Conservation (phyloP, 768 basidiomycete species). For the Russula compacta region DNA sequence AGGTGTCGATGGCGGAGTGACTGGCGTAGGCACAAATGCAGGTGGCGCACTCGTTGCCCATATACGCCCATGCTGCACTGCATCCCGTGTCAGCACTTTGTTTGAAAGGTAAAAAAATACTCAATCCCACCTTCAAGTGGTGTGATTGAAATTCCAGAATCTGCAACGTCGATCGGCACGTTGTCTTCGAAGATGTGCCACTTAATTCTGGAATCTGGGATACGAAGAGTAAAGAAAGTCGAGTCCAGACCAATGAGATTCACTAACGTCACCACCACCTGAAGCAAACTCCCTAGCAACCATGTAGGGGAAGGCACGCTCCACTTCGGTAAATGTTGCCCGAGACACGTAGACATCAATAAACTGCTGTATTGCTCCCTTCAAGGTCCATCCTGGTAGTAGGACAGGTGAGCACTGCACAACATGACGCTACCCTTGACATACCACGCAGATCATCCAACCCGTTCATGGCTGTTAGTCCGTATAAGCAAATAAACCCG, state of each 20-base stretch:
- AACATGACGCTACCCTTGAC: slow-evolving; percentile 16
- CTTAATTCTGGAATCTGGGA: slow-evolving; percentile 62
- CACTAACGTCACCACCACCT: slow-evolving; percentile 66
- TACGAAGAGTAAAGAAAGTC: slow-evolving; percentile 1
- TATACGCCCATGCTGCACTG: slow-evolving; percentile 64
- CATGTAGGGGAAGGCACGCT: slow-evolving; percentile 73
- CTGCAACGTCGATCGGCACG: slow-evolving; percentile 55
- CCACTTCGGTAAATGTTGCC: slow-evolving; percentile 56
- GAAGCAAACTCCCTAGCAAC: slow-evolving; percentile 66
- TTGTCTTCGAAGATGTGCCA: slow-evolving; percentile 75
- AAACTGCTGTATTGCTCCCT: slow-evolving; percentile 51
- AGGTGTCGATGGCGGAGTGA: slow-evolving; percentile 27
- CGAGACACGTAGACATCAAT: slow-evolving; percentile 69
- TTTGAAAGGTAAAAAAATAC: neutral
- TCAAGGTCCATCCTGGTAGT: slow-evolving; percentile 61
- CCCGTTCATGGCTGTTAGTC: slow-evolving; percentile 65
- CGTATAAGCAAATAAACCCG: neutral
- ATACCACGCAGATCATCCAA: slow-evolving; percentile 80
- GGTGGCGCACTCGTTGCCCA: slow-evolving; percentile 38
- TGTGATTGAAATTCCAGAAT: slow-evolving; percentile 52
- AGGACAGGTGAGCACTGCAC: neutral
- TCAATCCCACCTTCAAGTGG: slow-evolving; percentile 52
- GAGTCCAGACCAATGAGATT: neutral
- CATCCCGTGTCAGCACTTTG: neutral
- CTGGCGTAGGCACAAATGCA: slow-evolving; percentile 35